These are phyloP conservation scores for Luffa acutangula DNA, from an alignment of 306 rosid species.

Conservation along the genomic window DNA sequence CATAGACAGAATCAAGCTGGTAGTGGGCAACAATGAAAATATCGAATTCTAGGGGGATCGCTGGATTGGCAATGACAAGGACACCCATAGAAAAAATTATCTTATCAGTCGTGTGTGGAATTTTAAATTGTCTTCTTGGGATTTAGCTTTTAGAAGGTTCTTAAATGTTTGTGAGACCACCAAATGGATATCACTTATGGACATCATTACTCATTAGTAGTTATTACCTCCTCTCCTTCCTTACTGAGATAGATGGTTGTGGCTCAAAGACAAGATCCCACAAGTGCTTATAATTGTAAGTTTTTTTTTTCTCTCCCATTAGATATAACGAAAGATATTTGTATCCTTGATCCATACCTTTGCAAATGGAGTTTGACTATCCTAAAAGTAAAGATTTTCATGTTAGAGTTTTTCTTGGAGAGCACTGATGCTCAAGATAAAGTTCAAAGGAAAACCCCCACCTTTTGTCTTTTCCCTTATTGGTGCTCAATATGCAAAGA, in stretches of 20 bases:
- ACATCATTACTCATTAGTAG: neutral
- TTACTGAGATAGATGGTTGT: neutral
- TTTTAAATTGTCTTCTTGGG: neutral
- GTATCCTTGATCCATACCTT: neutral
- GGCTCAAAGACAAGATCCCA: neutral
- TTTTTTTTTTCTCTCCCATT: neutral
- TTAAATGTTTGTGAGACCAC: neutral
- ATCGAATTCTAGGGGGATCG: neutral
- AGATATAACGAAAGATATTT: neutral
- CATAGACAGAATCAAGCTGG: neutral
- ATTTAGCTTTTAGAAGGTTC: neutral
- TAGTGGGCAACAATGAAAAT: neutral
- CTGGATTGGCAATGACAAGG: neutral
- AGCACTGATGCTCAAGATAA: neutral
- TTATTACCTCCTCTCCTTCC: neutral
- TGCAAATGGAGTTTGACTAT: neutral
- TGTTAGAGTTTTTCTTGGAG: neutral
- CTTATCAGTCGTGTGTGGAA: neutral
- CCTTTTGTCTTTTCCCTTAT: neutral
- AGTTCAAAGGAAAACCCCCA: neutral
- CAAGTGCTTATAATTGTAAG: neutral
- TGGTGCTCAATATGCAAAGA: neutral
- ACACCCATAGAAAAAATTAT: neutral
- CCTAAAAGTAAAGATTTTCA: neutral
- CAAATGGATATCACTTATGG: neutral